These are phyloP conservation scores for Spiraea crenata DNA, from an alignment of 331 rosid species.

Conservation along the genomic window DNA sequence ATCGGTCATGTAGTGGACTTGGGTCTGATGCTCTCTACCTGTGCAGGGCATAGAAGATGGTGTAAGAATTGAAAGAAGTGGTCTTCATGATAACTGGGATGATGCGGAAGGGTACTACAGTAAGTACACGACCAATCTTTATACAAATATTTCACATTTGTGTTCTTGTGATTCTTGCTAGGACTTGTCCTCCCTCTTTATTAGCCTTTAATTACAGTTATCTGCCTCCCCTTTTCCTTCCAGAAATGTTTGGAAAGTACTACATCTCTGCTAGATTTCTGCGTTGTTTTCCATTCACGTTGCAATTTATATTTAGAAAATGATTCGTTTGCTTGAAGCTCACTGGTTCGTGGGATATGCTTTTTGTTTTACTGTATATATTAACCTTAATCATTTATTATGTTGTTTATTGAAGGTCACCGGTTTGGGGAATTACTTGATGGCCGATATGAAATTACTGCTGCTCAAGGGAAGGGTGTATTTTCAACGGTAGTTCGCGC, in stretches of 20 bases:
- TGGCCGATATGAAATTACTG: slow-evolving; percentile 86
- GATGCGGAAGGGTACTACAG: slow-evolving; percentile 99
- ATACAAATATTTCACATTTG: background rate
- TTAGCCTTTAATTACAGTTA: background rate
- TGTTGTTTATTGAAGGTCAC: slow-evolving; percentile 51
- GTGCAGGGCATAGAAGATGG: slow-evolving; percentile 81
- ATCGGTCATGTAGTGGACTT: background rate
- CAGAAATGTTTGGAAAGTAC: background rate
- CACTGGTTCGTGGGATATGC: too few relatives aligned
- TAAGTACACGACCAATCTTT: slow-evolving; percentile 40
- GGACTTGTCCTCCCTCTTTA: background rate
- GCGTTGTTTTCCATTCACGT: background rate
- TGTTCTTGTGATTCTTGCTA: background rate
- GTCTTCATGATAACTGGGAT: slow-evolving; percentile 95
- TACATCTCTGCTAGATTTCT: background rate
- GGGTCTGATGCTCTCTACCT: background rate
- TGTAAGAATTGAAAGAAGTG: slow-evolving; percentile 69
- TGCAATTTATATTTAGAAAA: background rate
- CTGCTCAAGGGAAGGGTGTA: slow-evolving; percentile 97
- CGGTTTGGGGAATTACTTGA: slow-evolving; percentile 93
- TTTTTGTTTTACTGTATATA: background rate
- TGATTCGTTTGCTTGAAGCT: background rate
- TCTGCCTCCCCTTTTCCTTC: background rate
- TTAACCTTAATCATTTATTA: slow-evolving; percentile 16
- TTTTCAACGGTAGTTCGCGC: slow-evolving; percentile 97